Base-by-base conservation (phyloP, 106 monocot species). In the Dendrobium catenatum region DNA sequence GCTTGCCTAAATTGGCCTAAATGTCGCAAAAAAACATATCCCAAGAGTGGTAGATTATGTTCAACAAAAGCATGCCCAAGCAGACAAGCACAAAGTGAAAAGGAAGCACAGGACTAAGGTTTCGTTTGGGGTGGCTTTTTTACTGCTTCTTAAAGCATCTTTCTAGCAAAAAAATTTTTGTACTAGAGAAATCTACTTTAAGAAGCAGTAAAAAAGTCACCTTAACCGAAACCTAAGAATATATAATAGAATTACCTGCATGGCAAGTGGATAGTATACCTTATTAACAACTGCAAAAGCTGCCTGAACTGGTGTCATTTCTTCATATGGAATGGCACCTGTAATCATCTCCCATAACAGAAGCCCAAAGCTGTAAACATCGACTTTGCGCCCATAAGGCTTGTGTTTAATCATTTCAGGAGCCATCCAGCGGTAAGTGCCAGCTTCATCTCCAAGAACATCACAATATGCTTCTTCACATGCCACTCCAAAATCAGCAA, bases 261-360 rank as follows among this genome's bases (percentile, higher is more conserved):
- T 72, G 33, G 6, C 15, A 68, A 68, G 15, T 72, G 72, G 11
- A 15, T 75, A 66, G 24, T 17, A 75, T 82, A 95, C 95, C 95
- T 93, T 95, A 64, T 95, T 85, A 72, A 91, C 87, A 24, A 91
- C 95, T 18, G 93, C 95, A 87, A 95, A 95, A 78, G 95, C 93
- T 19, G 93, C 95, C 73, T 95, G 95, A 44, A 93, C 86, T 1
- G 95, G 93, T 19, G 84, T 93, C 93, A 93, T 88, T 29, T 91
- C 89, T 76, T 95, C 90, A 73, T 86, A 95, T 9, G 95, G 95
- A 43, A 93, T 79, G 18, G 68, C 79, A 61, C 92, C 95, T 0
- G 92, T 81, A 42, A 90, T 70, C 92, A 95, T 95, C 77, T 92
- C 92, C 95, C 90, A 92, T 43, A 95, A 79, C 19, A 95, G 80